These are phyloP conservation scores for Gliomastix tumulicola DNA, from an alignment of 2,329 filamentous ascomycete genomes.

Conservation along the genomic window DNA sequence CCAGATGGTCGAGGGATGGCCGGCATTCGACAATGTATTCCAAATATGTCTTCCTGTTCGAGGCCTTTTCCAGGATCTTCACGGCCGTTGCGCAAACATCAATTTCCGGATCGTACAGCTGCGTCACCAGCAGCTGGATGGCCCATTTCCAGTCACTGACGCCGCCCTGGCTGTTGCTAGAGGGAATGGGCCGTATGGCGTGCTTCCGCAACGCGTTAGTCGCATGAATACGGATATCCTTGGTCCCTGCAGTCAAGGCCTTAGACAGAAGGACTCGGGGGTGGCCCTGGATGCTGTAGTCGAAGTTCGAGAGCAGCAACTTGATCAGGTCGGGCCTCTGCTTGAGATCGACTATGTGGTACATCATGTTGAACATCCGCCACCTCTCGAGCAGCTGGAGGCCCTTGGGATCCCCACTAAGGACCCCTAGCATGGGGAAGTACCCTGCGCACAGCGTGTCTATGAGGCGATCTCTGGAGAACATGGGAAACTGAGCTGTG, in stretches of 20 bases:
- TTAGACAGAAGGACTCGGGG: conserved; percentile 90
- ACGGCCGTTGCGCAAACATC: conserved; percentile 95
- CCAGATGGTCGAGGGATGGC: conserved; percentile 87
- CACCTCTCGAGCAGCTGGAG: conserved; percentile 88
- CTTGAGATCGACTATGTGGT: conserved; percentile 89
- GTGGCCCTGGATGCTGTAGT: conserved; percentile 84
- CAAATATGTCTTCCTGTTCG: conserved; percentile 82
- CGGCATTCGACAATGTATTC: conserved; percentile 97
- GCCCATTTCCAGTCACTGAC: conserved; percentile 83
- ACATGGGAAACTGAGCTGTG: conserved; percentile 80
- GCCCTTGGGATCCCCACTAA: conserved; percentile 77
- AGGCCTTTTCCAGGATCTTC: conserved; percentile 95
- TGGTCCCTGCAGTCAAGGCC: conserved; percentile 83
- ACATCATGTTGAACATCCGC: conserved; percentile 99
- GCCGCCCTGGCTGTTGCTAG: conserved; percentile 25
- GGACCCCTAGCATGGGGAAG: conserved; percentile 81
- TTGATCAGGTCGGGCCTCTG: conserved; percentile 89
- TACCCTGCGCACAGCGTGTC: conserved; percentile 91
- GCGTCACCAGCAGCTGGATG: conserved; percentile 92
- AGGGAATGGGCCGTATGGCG: conserved; percentile 46
- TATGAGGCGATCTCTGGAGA: conserved; percentile 74
- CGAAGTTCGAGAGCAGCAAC: conserved; percentile 80
- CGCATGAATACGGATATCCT: conserved; percentile 84
- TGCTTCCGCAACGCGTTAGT: conserved; percentile 86
- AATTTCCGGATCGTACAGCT: conserved; percentile 94